phyloP scores from a whole-genome alignment of 2,329 filamentous ascomycete species.

The Cytospora piceae region DNA sequence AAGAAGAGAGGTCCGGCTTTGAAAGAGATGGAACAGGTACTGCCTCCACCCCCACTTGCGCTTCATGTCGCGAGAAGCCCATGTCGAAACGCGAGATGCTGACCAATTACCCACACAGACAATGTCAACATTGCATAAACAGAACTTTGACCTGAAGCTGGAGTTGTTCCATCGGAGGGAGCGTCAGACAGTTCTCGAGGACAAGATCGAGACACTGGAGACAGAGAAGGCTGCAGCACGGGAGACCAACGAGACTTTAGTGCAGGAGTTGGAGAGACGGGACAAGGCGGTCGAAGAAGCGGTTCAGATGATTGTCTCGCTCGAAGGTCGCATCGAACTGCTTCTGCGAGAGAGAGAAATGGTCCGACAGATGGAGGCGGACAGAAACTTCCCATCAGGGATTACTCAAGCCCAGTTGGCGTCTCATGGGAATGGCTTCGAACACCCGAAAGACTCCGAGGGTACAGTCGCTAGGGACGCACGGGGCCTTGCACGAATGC shows the following conservation, averaged over 20 bases:
- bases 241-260: slow-evolving; percentile 61
- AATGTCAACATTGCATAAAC: slow-evolving; percentile 70
- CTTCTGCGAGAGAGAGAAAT: slow-evolving; percentile 58
- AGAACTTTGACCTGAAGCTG: slow-evolving; percentile 77
- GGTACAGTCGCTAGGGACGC: slow-evolving; percentile 35
- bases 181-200: slow-evolving; percentile 63
- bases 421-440: slow-evolving; percentile 35
- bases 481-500: slow-evolving; percentile 56
- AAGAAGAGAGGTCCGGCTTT: slow-evolving; percentile 62
- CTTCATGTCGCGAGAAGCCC: no score
- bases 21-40: slow-evolving; percentile 70
- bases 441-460: slow-evolving; percentile 1
- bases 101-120: slow-evolving; percentile 47
- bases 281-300: slow-evolving; percentile 74
- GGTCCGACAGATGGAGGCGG: slow-evolving; percentile 54
- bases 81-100: not conserved
- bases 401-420: slow-evolving; percentile 36
- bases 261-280: slow-evolving; percentile 63
- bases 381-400: slow-evolving; percentile 41
- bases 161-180: slow-evolving; percentile 72
- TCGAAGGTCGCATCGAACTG: slow-evolving; percentile 64
- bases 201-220: slow-evolving; percentile 59
- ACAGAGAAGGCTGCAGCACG: slow-evolving; percentile 56
- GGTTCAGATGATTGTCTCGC: slow-evolving; percentile 67
- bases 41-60: slow-evolving; percentile 31